Base-by-base conservation (phyloP, 768 basidiomycete genomes). In the Rhizopogon sp. region DNA sequence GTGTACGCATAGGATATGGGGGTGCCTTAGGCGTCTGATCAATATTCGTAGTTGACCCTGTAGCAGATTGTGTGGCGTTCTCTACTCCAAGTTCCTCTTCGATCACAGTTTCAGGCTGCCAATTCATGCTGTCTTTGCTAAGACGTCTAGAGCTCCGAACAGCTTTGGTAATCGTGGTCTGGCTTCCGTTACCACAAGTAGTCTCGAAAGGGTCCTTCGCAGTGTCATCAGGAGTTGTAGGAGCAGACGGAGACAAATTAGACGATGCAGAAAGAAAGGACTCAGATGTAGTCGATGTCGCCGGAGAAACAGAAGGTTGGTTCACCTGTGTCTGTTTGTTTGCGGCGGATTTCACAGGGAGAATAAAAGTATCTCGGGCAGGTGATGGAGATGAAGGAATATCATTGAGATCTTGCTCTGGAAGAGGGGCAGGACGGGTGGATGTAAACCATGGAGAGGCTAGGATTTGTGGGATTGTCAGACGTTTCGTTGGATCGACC, bases 381-480 rank as follows among this genome's bases (percentile, higher is more conserved):
- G 72, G 68, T 10, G 73, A 70, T 7, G 65, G 64, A 11, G 72
- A 68, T 13, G 71, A 45, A 31, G 70, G 66, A 51, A 59, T 50
- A 43, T 64, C 43, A 54, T 64, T 57, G 56, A 65, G 51, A 56
- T 56, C 58, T 29, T 46, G 17, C 47, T 39, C 39, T 29, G 49
- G 43, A 42, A 53, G 56, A 14, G 40, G 39, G 35, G 56, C 3
- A 44, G 56, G 17, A 47, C 45, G 20, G 40, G 64, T 65, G 46
- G 74, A 63, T 16, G 76, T 80, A 69, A 97, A 98, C 95, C 96
- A 98, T 1, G 87, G 70, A 65, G 95, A 93, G 1, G 79, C 74
- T 29, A 98, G 78, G 49, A 97, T 95, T 64, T 90, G 88, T 20
- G 90, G 82, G 60, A 98, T 93, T 10, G 83, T 81, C 33, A 85